Conservation (phyloP, 2,329 filamentous ascomycete genomes). For the Trichoderma sp. region DNA sequence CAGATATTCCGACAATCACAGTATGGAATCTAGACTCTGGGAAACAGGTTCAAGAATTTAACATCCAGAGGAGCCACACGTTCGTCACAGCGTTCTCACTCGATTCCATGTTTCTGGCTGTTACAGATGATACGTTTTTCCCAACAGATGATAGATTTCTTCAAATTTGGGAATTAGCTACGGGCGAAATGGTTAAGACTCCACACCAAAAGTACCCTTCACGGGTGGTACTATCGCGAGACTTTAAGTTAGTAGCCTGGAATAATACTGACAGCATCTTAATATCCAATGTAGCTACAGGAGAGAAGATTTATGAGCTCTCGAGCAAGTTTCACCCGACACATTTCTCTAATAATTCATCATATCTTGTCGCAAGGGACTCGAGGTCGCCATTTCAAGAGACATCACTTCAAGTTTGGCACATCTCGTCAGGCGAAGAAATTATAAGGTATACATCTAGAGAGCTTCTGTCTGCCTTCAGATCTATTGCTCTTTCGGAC, state of each 20-base stretch:
- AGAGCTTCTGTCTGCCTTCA: fast-evolving
- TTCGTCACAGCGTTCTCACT: neutral
- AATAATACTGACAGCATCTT: neutral
- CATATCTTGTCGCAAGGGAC: neutral
- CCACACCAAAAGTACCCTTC: too few species aligned
- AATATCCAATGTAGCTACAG: neutral
- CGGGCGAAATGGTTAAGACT: neutral
- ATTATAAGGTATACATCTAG: neutral
- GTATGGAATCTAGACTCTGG: neutral
- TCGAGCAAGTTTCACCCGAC: neutral
- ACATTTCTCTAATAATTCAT: neutral
- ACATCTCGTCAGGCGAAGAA: neutral
- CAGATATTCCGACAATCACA: neutral
- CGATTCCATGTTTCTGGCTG: neutral
- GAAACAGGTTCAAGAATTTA: neutral
- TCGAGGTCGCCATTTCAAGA: too few species aligned
- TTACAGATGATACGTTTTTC: neutral
- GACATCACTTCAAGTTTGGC: neutral
- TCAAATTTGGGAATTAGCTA: neutral
- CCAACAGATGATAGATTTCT: too few species aligned
- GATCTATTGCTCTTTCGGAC: neutral
- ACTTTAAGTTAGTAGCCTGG: neutral
- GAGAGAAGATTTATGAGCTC: neutral
- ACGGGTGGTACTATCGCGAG: neutral
- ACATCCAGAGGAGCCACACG: fast-evolving